Percentiles rank a stretch among this genome's conserved stretches.
These are phyloP conservation scores for Trichoderma atrobrunneum DNA, from an alignment of 2,329 filamentous ascomycete species.

Conservation along the genomic window DNA sequence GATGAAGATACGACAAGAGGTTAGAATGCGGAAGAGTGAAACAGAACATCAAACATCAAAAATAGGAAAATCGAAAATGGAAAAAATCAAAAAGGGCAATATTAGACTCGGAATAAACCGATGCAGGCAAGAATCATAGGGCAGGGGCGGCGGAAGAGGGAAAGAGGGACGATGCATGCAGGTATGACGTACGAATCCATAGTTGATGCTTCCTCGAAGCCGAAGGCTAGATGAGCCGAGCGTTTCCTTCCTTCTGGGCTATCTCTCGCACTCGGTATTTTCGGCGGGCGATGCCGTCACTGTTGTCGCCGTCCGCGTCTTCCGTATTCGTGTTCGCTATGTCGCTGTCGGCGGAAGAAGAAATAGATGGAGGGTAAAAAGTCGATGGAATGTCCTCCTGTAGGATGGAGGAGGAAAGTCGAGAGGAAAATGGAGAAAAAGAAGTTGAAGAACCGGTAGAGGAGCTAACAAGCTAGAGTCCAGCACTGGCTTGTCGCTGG, in stretches of 20 bases:
- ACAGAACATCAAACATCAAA: not conserved
- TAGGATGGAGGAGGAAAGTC: not conserved
- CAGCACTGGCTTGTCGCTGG: slow-evolving; percentile 16
- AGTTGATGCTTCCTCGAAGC: slow-evolving; percentile 15
- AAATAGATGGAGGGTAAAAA: not conserved
- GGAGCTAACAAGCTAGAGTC: slow-evolving; percentile 15
- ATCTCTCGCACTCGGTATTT: not conserved
- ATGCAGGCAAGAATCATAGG: not conserved
- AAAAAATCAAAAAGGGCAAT: not conserved
- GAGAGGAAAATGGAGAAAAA: not conserved
- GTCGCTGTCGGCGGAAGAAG: not conserved
- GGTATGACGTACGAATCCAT: slow-evolving; percentile 34
- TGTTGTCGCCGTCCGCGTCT: not conserved
- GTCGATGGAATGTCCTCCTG: not conserved
- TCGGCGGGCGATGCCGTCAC: slow-evolving; percentile 1
- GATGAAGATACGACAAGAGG: not conserved
- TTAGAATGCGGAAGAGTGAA: not conserved
- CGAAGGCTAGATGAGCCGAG: slow-evolving; percentile 1
- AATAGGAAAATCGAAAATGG: not conserved
- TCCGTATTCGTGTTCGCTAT: not conserved
- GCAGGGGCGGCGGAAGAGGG: not conserved
- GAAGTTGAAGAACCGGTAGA: not conserved
- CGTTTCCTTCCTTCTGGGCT: not conserved
- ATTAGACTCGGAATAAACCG: not conserved
- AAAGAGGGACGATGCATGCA: slow-evolving; percentile 14